Percentiles rank a stretch among this genome's conserved stretches.
These are phyloP conservation scores for Penicillium soppii DNA, from an alignment of 495 filamentous ascomycete species.

Conservation along the genomic window DNA sequence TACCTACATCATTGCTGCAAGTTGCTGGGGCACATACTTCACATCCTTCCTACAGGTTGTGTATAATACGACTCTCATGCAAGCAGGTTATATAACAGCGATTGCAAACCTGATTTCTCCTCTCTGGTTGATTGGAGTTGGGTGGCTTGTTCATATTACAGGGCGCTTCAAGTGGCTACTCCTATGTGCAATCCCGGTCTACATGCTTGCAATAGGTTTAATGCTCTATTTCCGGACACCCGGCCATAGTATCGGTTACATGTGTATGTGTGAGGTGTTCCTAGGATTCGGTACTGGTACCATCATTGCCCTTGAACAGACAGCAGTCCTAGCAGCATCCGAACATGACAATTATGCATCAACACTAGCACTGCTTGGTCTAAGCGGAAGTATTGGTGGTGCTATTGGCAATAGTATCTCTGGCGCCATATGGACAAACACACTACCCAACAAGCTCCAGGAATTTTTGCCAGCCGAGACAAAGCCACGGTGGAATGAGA, in stretches of 20 bases:
- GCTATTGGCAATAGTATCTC: slow-evolving; percentile 62
- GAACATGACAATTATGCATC: slow-evolving; percentile 66
- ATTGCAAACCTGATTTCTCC: slow-evolving; percentile 51
- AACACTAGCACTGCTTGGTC: slow-evolving; percentile 59
- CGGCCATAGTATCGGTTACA: slow-evolving; percentile 56
- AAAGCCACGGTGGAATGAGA: slow-evolving; percentile 35
- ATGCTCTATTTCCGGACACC: slow-evolving; percentile 68
- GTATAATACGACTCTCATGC: slow-evolving; percentile 48
- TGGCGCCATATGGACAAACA: slow-evolving; percentile 65
- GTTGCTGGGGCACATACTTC: slow-evolving; percentile 56
- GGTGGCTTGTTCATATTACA: slow-evolving; percentile 51
- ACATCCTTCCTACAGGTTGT: slow-evolving; percentile 72
- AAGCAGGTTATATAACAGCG: slow-evolving; percentile 53
- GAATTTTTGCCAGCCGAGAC: slow-evolving; percentile 53
- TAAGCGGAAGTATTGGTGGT: slow-evolving; percentile 64
- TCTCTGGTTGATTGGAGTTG: slow-evolving; percentile 48
- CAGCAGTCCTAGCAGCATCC: slow-evolving; percentile 65
- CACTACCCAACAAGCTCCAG: slow-evolving; percentile 52
- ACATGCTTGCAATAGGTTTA: slow-evolving; percentile 56
- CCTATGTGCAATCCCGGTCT: slow-evolving; percentile 50
- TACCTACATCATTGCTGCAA: slow-evolving; percentile 50
- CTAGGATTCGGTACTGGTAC: slow-evolving; percentile 61
- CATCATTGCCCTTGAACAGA: slow-evolving; percentile 61
- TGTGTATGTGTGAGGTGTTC: slow-evolving; percentile 74
- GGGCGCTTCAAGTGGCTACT: slow-evolving; percentile 53